These are phyloP conservation scores for Urochloa ruziziensis DNA, from an alignment of 176 grass and related monocot genomes.

Conservation along the genomic window DNA sequence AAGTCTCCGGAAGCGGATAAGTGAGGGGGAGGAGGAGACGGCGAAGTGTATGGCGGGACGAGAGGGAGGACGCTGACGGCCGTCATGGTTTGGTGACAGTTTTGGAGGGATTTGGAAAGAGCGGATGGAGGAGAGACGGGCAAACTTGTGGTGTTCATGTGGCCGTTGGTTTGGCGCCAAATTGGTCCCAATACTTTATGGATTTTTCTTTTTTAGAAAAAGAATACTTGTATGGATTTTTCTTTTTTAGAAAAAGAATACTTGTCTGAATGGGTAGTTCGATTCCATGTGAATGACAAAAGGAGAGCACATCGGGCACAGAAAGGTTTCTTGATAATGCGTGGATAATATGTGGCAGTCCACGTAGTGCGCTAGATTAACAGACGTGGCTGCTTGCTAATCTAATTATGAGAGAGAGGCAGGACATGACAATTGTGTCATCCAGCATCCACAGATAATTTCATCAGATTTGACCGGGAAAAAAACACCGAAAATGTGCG, in stretches of 20 bases:
- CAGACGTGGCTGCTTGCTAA: background rate
- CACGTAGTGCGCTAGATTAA: conserved; percentile 10
- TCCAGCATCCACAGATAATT: background rate
- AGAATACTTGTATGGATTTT: no score
- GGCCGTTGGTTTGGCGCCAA: conserved; percentile 46
- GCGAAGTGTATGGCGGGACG: conserved; percentile 48
- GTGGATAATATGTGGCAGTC: background rate
- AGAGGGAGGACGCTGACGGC: conserved; percentile 22
- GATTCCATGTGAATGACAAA: background rate
- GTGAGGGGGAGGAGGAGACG: conserved; percentile 12
- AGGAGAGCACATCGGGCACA: background rate
- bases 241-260: no score
- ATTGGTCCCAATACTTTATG: background rate
- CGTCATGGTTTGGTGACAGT: conserved; percentile 37
- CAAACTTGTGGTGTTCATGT: conserved; percentile 28
- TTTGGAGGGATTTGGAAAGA: conserved; percentile 51
- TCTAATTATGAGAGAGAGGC: background rate
- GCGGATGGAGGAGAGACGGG: conserved; percentile 35
- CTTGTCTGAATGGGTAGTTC: background rate
- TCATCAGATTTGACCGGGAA: no score
- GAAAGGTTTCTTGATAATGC: background rate
- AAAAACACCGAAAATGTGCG: no score
- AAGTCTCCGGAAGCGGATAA: conserved; percentile 1
- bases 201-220: no score
- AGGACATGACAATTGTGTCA: background rate